Conservation (phyloP, 164 flowering plant genomes). For the Magnolia changhungtana region DNA sequence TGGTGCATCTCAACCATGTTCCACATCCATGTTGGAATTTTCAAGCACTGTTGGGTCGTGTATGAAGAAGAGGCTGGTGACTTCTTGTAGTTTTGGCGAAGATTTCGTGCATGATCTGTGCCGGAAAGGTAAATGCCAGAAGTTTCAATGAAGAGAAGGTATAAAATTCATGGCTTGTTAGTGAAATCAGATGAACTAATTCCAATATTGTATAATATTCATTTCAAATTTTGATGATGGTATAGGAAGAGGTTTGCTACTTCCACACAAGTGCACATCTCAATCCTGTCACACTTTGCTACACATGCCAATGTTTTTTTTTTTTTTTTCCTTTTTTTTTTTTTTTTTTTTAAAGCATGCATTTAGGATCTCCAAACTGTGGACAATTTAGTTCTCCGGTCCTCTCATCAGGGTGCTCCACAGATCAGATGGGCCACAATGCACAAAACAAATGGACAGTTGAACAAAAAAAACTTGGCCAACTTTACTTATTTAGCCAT, state of each 20-base stretch:
- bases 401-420: neutral
- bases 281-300: neutral
- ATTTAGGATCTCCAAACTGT: neutral
- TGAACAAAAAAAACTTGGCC: too few species aligned
- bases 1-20: neutral
- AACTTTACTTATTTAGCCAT: too few species aligned
- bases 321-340: too few species aligned
- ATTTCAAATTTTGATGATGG: neutral
- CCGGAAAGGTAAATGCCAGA: neutral
- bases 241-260: neutral
- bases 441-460: too few species aligned
- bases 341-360: neutral
- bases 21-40: conserved; percentile 3
- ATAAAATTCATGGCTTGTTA: neutral
- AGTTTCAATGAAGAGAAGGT: neutral
- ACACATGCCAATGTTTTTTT: too few species aligned
- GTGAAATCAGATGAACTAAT: neutral
- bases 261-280: neutral
- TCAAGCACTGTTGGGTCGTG: neutral
- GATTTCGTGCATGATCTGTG: neutral
- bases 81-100: neutral
- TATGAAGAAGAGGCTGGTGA: conserved; percentile 5
- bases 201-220: conserved; percentile 1
- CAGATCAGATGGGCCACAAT: neutral
- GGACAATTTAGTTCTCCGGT: neutral